Conservation (phyloP, 2,329 filamentous ascomycete species). For the Dothideomycetes sp. region DNA sequence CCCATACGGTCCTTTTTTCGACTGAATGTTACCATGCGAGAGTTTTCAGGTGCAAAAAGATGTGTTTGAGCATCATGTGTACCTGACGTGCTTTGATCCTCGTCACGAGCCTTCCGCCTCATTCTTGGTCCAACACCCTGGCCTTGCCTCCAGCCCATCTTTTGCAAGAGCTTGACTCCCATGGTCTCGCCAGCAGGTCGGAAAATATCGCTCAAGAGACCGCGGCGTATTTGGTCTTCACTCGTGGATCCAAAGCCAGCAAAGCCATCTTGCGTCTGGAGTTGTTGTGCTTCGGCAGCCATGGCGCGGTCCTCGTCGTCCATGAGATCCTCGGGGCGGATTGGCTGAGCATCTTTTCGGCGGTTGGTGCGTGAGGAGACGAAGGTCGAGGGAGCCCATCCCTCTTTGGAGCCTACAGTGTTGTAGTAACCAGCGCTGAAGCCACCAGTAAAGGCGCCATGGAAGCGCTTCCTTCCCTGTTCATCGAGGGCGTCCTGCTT, state of each 20-base stretch:
- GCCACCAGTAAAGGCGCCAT: conserved; percentile 93
- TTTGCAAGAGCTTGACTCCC: conserved; percentile 73
- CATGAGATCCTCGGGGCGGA: conserved; percentile 86
- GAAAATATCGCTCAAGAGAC: conserved; percentile 63
- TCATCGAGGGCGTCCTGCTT: conserved; percentile 97
- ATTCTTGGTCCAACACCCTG: conserved; percentile 89
- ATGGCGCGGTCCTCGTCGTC: conserved; percentile 92
- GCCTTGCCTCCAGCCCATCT: conserved; percentile 93
- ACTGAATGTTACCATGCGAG: conserved; percentile 55
- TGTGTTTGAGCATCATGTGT: conserved; percentile 44
- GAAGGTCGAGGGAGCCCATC: conserved; percentile 88
- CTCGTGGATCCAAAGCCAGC: conserved; percentile 63
- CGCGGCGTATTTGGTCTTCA: conserved; percentile 43
- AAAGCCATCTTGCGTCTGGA: conserved; percentile 67
- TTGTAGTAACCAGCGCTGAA: conserved; percentile 98
- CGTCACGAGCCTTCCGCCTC: conserved; percentile 55
- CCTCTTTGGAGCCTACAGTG: conserved; percentile 95
- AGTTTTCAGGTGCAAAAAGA: conserved; percentile 79
- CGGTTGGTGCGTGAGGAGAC: conserved; percentile 79
- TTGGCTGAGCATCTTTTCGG: conserved; percentile 55
- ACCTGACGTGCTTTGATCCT: conserved; percentile 15
- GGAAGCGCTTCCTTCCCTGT: conserved; percentile 76
- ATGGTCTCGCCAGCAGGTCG: conserved; percentile 69
- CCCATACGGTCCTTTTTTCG: conserved; percentile 62
- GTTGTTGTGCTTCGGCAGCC: conserved; percentile 63